A percentile compares a stretch with the other conserved stretches of the same genome.
Evolutionary conservation across 352 stramenopile species (phyloP).

Genomic region (Phytophthora podocarpi): DNA sequence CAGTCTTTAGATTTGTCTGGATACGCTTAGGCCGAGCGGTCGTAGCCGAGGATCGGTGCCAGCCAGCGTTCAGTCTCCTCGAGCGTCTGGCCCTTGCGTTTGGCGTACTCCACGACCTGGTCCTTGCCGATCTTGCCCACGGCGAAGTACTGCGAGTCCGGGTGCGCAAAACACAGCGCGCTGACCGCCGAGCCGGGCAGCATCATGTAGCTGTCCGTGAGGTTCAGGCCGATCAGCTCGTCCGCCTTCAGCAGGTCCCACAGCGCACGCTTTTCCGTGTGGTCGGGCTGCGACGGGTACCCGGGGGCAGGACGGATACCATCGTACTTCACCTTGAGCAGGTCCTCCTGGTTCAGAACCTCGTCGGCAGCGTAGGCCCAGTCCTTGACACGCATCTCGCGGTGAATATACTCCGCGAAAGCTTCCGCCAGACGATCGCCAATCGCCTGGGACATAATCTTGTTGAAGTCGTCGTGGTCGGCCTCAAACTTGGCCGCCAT

Average conservation of each 20-base stretch:
- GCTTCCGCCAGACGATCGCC: slow-evolving; percentile 81
- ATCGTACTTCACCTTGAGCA: slow-evolving; percentile 99
- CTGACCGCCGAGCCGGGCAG: slow-evolving; percentile 94
- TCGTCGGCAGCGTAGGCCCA: slow-evolving; percentile 97
- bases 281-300: slow-evolving; percentile 97
- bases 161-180: slow-evolving; percentile 96
- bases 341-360: slow-evolving; percentile 89
- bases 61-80: slow-evolving; percentile 95
- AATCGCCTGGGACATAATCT: slow-evolving; percentile 96
- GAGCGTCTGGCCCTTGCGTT: slow-evolving; percentile 91
- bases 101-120: slow-evolving; percentile 94
- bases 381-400: slow-evolving; percentile 94
- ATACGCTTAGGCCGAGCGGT: slow-evolving; percentile 52
- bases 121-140: slow-evolving; percentile 97
- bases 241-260: slow-evolving; percentile 96
- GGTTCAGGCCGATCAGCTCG: slow-evolving; percentile 90
- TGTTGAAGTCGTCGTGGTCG: slow-evolving; percentile 97
- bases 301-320: slow-evolving; percentile 97
- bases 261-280: slow-evolving; percentile 97
- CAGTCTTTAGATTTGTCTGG: no score
- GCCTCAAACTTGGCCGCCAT: slow-evolving; percentile 93
- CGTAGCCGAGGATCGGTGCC: slow-evolving; percentile 95
- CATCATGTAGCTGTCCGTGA: slow-evolving; percentile 97
- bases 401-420: slow-evolving; percentile 97
- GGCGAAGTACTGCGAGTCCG: slow-evolving; percentile 96